phyloP scores from a whole-genome alignment of 2,329 filamentous ascomycete genomes.

The Mycogone perniciosa region DNA sequence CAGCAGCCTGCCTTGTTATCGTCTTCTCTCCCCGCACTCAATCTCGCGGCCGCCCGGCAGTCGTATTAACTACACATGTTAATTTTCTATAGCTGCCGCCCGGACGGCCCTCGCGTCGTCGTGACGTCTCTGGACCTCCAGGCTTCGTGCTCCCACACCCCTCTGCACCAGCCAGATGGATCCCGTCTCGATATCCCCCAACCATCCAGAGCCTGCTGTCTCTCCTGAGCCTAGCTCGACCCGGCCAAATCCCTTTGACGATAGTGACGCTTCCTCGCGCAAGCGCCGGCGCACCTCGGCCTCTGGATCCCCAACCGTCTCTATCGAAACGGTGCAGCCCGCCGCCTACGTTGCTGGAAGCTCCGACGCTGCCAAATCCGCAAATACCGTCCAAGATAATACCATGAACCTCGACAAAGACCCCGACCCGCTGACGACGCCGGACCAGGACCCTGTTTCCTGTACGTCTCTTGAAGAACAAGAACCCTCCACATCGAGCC shows the following conservation, averaged over 20 bases:
- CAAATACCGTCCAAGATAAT: constrained; percentile 22
- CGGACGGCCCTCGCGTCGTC: constrained; percentile 49
- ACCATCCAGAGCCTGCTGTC: constrained; percentile 51
- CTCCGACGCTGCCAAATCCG: constrained; percentile 26
- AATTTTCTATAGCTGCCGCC: constrained; percentile 46
- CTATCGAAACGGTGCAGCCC: constrained; percentile 37
- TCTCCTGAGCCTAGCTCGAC: constrained; percentile 58
- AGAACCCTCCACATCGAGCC: constrained; percentile 44
- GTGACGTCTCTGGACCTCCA: constrained; percentile 42
- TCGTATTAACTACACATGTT: constrained; percentile 46
- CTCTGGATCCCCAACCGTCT: constrained; percentile 48
- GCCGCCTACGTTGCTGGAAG: constrained; percentile 28
- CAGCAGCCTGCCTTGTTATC: neutral
- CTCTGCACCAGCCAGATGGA: constrained; percentile 46
- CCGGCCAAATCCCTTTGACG: constrained; percentile 59
- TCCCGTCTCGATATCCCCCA: constrained; percentile 42
- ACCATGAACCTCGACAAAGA: constrained; percentile 32
- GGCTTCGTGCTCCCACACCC: constrained; percentile 32
- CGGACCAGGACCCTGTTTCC: constrained; percentile 28
- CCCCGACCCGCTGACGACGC: constrained; percentile 33
- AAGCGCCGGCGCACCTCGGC: constrained; percentile 58
- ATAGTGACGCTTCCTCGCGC: constrained; percentile 48
- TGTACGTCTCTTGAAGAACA: constrained; percentile 25
- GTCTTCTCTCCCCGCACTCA: neutral
- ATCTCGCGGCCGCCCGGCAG: neutral